These are phyloP conservation scores for Flueggea neowawraea DNA, from an alignment of 441 rosid genomes.

Conservation along the genomic window DNA sequence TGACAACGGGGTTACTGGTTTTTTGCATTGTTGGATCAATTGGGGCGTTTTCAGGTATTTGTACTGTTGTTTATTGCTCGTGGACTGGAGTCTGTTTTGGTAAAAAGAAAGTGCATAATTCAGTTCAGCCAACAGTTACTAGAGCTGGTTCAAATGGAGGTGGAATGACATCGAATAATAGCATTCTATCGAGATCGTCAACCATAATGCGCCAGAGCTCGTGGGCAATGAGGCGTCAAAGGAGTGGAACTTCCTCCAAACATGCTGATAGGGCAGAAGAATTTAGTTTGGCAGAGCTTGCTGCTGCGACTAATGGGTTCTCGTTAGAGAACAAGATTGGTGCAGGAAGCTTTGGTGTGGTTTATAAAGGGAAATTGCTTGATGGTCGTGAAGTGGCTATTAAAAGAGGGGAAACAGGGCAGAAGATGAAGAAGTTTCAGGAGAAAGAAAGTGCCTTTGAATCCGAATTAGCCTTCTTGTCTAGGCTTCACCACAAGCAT, in stretches of 20 bases:
- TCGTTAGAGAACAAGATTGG: slow-evolving; percentile 72
- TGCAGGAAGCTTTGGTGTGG: slow-evolving; percentile 78
- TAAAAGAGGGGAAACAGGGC: slow-evolving; percentile 63
- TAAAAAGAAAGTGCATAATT: slow-evolving; percentile 57
- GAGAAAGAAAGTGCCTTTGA: slow-evolving; percentile 89
- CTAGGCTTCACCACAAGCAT: slow-evolving; percentile 89
- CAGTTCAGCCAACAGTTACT: slow-evolving; percentile 63
- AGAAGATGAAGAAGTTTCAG: slow-evolving; percentile 49
- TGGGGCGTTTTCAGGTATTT: slow-evolving; percentile 58
- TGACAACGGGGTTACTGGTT: slow-evolving; percentile 53
- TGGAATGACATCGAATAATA: slow-evolving; percentile 35
- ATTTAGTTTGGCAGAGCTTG: slow-evolving; percentile 63
- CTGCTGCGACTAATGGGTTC: slow-evolving; percentile 68
- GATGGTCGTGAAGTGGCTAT: slow-evolving; percentile 88
- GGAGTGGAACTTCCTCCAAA: slow-evolving; percentile 80
- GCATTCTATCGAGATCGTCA: slow-evolving; percentile 45
- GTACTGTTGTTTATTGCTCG: slow-evolving; percentile 57
- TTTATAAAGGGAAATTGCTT: slow-evolving; percentile 55
- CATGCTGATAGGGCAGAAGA: slow-evolving; percentile 66
- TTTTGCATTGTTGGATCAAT: slow-evolving; percentile 71
- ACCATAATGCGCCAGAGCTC: slow-evolving; percentile 71
- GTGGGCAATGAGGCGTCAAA: slow-evolving; percentile 55
- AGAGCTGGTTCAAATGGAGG: slow-evolving; percentile 58
- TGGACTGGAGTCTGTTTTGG: slow-evolving; percentile 70
- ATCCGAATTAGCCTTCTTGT: slow-evolving; percentile 72